phyloP scores from a whole-genome alignment of 108 stramenopile species.

The Skeletonema costatum region DNA sequence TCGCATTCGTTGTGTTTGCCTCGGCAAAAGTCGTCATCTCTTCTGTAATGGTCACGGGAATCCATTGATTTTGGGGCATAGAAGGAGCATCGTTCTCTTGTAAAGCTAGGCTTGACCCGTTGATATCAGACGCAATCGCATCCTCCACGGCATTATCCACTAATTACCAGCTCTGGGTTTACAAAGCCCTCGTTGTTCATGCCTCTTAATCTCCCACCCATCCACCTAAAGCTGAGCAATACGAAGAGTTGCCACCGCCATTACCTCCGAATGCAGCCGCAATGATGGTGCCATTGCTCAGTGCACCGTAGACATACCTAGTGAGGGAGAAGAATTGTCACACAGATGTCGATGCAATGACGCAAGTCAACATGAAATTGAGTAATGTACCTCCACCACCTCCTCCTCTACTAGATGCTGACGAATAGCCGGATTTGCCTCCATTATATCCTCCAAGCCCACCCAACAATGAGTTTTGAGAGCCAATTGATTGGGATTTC shows the following conservation, averaged over 20 bases:
- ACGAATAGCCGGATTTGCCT: not conserved
- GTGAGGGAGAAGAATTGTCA: no score
- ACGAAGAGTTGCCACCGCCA: conserved; percentile 3
- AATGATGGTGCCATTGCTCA: not conserved
- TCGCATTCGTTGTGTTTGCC: not conserved
- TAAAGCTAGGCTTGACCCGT: not conserved
- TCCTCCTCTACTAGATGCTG: conserved; percentile 6
- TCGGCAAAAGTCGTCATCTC: not conserved
- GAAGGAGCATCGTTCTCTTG: conserved; percentile 1
- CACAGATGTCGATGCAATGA: no score
- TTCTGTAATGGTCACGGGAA: conserved; percentile 8
- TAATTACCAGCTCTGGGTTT: conserved; percentile 1
- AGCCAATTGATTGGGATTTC: not conserved
- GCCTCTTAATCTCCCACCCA: not conserved
- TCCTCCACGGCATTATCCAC: not conserved
- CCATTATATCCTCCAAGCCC: conserved; percentile 13
- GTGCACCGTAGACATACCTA: not conserved
- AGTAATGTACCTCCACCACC: conserved; percentile 13
- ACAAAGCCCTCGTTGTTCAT: not conserved
- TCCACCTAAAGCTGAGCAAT: conserved; percentile 10
- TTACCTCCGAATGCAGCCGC: conserved; percentile 2
- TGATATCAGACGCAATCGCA: not conserved
- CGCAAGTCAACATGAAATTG: no score
- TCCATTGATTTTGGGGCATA: conserved; percentile 22
- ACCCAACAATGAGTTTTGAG: not conserved